phyloP scores from a whole-genome alignment of 768 basidiomycete species.

The Suillus subalutaceus region DNA sequence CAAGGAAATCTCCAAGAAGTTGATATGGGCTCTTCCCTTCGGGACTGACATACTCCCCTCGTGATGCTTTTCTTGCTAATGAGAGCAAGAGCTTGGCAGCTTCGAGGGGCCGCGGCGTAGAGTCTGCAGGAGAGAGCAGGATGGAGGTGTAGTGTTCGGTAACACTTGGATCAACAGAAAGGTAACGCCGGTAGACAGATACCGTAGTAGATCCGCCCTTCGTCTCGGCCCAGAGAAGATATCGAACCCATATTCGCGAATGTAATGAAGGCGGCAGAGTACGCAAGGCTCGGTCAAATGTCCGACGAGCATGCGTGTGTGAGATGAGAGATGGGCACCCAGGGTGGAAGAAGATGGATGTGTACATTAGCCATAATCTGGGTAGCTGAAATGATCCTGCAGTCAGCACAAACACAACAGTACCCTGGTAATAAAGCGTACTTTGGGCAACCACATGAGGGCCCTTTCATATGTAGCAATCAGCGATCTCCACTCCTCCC shows the following conservation, averaged over 20 bases:
- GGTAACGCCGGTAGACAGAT: slow-evolving; percentile 85
- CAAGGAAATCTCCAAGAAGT: slow-evolving; percentile 88
- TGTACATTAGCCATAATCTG: slow-evolving; percentile 91
- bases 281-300: slow-evolving; percentile 92
- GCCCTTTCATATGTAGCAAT: slow-evolving; percentile 90
- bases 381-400: slow-evolving; percentile 63
- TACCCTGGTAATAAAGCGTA: slow-evolving; percentile 38
- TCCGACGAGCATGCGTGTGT: slow-evolving; percentile 88
- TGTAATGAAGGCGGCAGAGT: slow-evolving; percentile 94
- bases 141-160: slow-evolving; percentile 79
- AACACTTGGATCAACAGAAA: slow-evolving; percentile 76
- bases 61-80: slow-evolving; percentile 80
- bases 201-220: slow-evolving; percentile 81
- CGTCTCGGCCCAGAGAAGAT: slow-evolving; percentile 88
- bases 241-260: slow-evolving; percentile 88
- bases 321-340: slow-evolving; percentile 83
- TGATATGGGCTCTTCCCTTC: slow-evolving; percentile 97
- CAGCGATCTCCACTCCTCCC: slow-evolving; percentile 93
- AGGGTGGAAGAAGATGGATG: slow-evolving; percentile 88
- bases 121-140: slow-evolving; percentile 59
- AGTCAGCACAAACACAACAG: slow-evolving; percentile 13
- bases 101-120: slow-evolving; percentile 80
- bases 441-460: slow-evolving; percentile 92
- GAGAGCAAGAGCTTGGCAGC: slow-evolving; percentile 89
- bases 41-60: slow-evolving; percentile 81